Base-by-base conservation (phyloP, 1,284 basidiomycete species). In the Ceratobasidium sp. region DNA sequence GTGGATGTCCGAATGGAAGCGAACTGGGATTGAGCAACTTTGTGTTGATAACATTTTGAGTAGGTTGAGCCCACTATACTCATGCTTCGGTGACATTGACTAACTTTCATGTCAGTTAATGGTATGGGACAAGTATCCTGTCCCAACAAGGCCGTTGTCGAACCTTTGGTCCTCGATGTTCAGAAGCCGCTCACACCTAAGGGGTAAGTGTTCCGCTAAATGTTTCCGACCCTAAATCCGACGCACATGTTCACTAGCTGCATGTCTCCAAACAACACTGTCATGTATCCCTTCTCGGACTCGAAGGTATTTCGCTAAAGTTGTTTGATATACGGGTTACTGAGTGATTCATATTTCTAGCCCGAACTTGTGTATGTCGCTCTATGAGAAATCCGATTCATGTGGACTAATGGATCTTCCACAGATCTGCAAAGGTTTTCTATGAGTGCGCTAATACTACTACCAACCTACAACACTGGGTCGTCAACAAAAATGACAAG, bases 31-130 rank as follows among this genome's bases (percentile, higher is more conserved):
- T 19, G 70, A 71, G 59, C 46, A 46, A 44, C 56, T 71, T 16
- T 71, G 70, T 25, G 54, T 66, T 4, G 70, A 71, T 23, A 64
- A 54, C 4, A 58, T 71, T 13, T 42, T 71, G 13, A 58, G 68
- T 42, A 39, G 64, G 52, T 67, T 21, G 21, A 33, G 11, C 11
- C n/a, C 2, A 5, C 2, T 54, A 29, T 33, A 30, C 25, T 19
- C 16, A 16, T 46, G 16, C 6, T 46, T 21, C 33, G 23, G 19
- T 29, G 7, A 8, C 25, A 27, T 27, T 42, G 49, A 4, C 14
- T 3, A 30, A 21, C 2, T 19, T 16, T 19, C 4, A 16, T 23
- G 42, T 27, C 14, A 66, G 60, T 54, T 21, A 66, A 66, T 27
- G 60, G 60, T 23, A 66, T 44, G 41, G 70, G 70, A 46, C 70